Evolutionary conservation across 345 rosid species (phyloP).

Genomic region (Cochlearia excelsa): DNA sequence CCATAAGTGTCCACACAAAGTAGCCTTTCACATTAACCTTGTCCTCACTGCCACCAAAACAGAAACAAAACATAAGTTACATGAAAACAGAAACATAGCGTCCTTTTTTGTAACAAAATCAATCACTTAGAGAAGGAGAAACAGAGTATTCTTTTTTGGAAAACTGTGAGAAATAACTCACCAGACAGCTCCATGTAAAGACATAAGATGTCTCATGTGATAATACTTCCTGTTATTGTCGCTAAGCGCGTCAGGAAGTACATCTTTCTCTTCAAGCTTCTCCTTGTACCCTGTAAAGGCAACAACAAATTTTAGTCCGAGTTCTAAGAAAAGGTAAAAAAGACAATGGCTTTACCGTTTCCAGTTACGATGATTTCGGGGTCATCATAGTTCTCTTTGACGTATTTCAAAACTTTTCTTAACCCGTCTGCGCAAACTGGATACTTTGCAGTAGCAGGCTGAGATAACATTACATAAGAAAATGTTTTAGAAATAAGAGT

Average conservation of each 20-base stretch:
- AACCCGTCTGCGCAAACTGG: slow-evolving; percentile 36
- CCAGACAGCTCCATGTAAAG: slow-evolving; percentile 38
- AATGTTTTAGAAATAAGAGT: not conserved
- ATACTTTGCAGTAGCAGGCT: slow-evolving; percentile 29
- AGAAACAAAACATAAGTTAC: not conserved
- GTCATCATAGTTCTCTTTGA: slow-evolving; percentile 32
- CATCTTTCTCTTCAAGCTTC: slow-evolving; percentile 37
- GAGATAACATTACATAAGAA: slow-evolving; percentile 18
- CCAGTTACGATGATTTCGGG: slow-evolving; percentile 36
- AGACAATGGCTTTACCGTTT: slow-evolving; percentile 31
- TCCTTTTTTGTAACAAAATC: no score
- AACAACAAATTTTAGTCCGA: not conserved
- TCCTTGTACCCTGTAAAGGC: slow-evolving; percentile 35
- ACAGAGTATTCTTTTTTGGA: not conserved
- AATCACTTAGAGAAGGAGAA: not conserved
- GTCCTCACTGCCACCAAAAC: slow-evolving; percentile 26
- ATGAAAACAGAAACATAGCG: not conserved
- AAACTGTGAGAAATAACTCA: slow-evolving; percentile 1
- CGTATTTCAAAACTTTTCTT: slow-evolving; percentile 34
- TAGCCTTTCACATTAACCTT: slow-evolving; percentile 34
- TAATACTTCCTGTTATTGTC: slow-evolving; percentile 36
- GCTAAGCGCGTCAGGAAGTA: slow-evolving; percentile 25
- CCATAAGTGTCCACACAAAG: slow-evolving; percentile 35
- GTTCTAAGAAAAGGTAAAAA: not conserved
- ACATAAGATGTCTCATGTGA: slow-evolving; percentile 41